A percentile compares a stretch with the other conserved stretches of the same genome.
Conservation (phyloP, 495 filamentous ascomycete species). For the Xylona heveae region DNA sequence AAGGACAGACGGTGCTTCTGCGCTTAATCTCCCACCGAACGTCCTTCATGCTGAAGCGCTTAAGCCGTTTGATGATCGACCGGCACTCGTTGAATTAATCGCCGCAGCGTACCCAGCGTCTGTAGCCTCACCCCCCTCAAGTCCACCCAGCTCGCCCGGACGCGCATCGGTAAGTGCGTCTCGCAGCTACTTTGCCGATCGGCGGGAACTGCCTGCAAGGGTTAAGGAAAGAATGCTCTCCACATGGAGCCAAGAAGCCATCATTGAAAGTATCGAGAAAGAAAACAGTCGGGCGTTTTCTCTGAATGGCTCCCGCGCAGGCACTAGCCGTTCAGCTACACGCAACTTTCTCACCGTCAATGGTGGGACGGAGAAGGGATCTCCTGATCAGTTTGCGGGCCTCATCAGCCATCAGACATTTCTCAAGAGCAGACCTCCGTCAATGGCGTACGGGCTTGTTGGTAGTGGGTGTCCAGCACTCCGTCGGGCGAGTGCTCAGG, state of each 20-base stretch:
- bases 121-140: slow-evolving; percentile 36
- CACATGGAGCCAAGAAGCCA: slow-evolving; percentile 56
- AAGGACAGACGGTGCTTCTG: not conserved
- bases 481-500: slow-evolving; percentile 21
- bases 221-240: slow-evolving; percentile 52
- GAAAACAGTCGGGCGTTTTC: slow-evolving; percentile 44
- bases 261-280: slow-evolving; percentile 42
- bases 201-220: slow-evolving; percentile 19
- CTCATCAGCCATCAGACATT: no score
- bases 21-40: slow-evolving; percentile 9
- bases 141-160: slow-evolving; percentile 50
- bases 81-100: slow-evolving; percentile 46
- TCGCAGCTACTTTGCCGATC: slow-evolving; percentile 3
- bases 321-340: slow-evolving; percentile 28
- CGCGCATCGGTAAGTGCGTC: slow-evolving; percentile 15
- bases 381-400: no score
- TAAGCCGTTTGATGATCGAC: slow-evolving; percentile 42
- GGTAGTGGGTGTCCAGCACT: no score
- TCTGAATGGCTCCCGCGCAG: slow-evolving; percentile 49
- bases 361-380: no score
- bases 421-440: no score
- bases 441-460: slow-evolving; percentile 10
- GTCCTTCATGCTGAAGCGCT: slow-evolving; percentile 20
- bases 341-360: slow-evolving; percentile 35
- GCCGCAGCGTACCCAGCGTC: slow-evolving; percentile 41